Conservation (phyloP, 164 flowering plant genomes). For the Amborella trichopoda region DNA sequence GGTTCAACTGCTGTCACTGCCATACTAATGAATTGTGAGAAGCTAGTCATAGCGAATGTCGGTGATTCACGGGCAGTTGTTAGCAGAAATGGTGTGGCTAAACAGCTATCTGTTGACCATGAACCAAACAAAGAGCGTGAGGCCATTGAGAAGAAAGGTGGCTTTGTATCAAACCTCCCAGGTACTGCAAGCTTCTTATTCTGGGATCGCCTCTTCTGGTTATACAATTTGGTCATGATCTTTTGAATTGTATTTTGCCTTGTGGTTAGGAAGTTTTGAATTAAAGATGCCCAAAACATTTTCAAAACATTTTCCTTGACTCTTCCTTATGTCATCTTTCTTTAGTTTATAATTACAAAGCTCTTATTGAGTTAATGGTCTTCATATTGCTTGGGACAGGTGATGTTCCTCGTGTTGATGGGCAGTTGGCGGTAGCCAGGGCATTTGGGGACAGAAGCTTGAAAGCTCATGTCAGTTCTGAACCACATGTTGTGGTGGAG, state of each 20-base stretch:
- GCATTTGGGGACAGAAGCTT: constrained; percentile 95
- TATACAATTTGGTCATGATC: too few species aligned
- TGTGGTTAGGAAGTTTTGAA: too few species aligned
- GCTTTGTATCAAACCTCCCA: constrained; percentile 77
- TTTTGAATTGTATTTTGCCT: too few species aligned
- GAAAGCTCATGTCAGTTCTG: constrained; percentile 81
- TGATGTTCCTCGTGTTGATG: constrained; percentile 93
- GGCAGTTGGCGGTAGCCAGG: constrained; percentile 83
- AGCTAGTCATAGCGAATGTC: constrained; percentile 75
- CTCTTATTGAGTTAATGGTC: too few species aligned
- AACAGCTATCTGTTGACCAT: constrained; percentile 84
- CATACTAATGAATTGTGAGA: constrained; percentile 65
- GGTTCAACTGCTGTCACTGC: constrained; percentile 99
- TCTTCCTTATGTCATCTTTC: too few species aligned
- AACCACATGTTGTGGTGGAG: constrained; percentile 55
- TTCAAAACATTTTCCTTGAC: too few species aligned
- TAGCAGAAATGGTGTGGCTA: constrained; percentile 59
- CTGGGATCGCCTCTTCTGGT: too few species aligned
- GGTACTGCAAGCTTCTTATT: constrained; percentile 26
- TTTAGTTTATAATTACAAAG: too few species aligned
- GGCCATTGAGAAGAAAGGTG: constrained; percentile 67
- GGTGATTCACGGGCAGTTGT: constrained; percentile 91
- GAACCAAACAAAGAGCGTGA: constrained; percentile 62
- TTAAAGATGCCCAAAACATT: too few species aligned
- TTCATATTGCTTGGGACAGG: constrained; percentile 37